Percentiles rank a stretch among this genome's conserved stretches.
Evolutionary conservation across 257 asterid genomes (phyloP).

Genomic region (Primulina huaijiensis): DNA sequence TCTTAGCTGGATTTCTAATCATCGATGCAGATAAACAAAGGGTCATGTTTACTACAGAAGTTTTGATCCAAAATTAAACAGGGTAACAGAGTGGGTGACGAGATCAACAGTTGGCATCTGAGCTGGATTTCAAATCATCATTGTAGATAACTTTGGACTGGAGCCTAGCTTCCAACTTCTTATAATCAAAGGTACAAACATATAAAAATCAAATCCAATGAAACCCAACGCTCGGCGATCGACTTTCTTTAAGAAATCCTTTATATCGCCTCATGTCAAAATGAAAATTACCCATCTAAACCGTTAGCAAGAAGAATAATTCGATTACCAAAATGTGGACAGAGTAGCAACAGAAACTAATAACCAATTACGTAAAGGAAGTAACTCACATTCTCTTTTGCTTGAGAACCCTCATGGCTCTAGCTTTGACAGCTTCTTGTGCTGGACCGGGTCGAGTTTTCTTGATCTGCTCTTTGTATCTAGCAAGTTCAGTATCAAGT

Average conservation of each 20-base stretch:
- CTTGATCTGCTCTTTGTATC: conserved; percentile 83
- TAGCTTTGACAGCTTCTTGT: conserved; percentile 92
- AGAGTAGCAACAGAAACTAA: neutral
- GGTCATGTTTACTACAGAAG: no score
- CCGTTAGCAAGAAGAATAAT: conserved; percentile 9
- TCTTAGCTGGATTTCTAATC: neutral
- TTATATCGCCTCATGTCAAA: neutral
- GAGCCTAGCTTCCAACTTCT: neutral
- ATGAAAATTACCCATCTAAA: neutral
- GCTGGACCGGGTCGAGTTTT: conserved; percentile 98
- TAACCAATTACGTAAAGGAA: neutral
- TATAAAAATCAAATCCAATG: neutral
- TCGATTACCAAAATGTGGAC: neutral
- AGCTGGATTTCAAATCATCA: neutral
- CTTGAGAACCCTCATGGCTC: conserved; percentile 97
- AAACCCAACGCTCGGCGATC: conserved; percentile 6
- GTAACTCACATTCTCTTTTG: conserved; percentile 79
- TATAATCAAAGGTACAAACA: neutral
- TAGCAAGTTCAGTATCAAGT: conserved; percentile 78
- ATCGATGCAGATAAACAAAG: neutral
- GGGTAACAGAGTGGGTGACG: no score
- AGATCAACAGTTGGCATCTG: no score
- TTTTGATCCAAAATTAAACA: no score
- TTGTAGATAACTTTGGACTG: neutral
- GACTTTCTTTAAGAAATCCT: conserved; percentile 7